Percentiles rank a stretch among this genome's conserved stretches.
phyloP scores from a whole-genome alignment of 2,329 filamentous ascomycete genomes.

The Epichloe aotearoae region DNA sequence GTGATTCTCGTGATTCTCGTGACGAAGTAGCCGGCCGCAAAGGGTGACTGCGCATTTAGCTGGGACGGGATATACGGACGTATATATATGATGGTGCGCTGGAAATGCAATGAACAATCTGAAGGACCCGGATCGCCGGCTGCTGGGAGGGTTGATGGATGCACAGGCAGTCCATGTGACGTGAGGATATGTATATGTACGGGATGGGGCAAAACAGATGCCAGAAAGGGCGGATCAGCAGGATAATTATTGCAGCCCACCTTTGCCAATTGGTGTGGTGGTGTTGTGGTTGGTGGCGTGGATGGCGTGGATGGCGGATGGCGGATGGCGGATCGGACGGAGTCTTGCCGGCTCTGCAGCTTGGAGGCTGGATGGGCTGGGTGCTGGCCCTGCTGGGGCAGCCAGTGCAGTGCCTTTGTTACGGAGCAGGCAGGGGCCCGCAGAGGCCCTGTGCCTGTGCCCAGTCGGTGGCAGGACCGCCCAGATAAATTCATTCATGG shows the following conservation, averaged over 20 bases:
- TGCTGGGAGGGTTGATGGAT: conserved; percentile 11
- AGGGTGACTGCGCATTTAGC: conserved; percentile 16
- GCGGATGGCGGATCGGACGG: too few species aligned
- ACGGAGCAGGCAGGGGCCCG: too few species aligned
- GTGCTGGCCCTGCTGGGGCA: too few species aligned
- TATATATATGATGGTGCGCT: not conserved
- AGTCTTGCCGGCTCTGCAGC: too few species aligned
- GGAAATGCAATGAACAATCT: conserved; percentile 3
- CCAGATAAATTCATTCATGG: too few species aligned
- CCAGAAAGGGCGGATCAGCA: conserved; percentile 17
- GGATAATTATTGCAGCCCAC: conserved; percentile 13
- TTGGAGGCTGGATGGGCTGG: too few species aligned
- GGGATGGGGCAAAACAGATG: conserved; percentile 13
- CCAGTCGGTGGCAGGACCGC: too few species aligned
- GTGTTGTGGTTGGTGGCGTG: not conserved
- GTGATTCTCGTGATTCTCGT: conserved; percentile 7
- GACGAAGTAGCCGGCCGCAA: conserved; percentile 7
- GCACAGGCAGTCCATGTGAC: conserved; percentile 21
- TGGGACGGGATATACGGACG: not conserved
- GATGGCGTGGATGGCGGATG: too few species aligned
- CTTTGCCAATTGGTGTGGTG: not conserved
- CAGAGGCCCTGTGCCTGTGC: too few species aligned
- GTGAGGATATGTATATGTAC: conserved; percentile 8
- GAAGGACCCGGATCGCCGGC: not conserved
- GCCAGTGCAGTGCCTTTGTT: too few species aligned